A percentile compares a stretch with the other conserved stretches of the same genome.
Evolutionary conservation across 495 filamentous ascomycete species (phyloP).

Genomic region (Talaromyces liani): DNA sequence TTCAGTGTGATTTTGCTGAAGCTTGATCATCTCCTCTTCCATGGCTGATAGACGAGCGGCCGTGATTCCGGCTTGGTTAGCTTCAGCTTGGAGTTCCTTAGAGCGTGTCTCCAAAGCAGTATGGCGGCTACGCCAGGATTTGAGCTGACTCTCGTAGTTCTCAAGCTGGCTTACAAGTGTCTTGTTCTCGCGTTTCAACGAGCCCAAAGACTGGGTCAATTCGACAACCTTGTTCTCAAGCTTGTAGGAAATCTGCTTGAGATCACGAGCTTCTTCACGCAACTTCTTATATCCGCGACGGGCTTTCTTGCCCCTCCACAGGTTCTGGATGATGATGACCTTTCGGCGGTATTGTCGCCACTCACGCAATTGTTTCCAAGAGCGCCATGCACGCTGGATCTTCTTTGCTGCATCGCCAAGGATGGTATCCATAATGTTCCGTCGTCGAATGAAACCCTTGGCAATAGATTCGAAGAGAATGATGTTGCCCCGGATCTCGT

Average conservation of each 20-base stretch:
- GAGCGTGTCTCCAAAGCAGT: conserved; percentile 83
- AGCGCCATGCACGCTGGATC: conserved; percentile 87
- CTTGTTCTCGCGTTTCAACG: conserved; percentile 90
- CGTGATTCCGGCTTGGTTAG: conserved; percentile 94
- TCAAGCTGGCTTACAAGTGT: conserved; percentile 79
- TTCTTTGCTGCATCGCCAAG: conserved; percentile 85
- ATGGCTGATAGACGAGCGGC: conserved; percentile 80
- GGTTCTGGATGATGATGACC: conserved; percentile 81
- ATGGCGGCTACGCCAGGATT: conserved; percentile 87
- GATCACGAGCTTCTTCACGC: conserved; percentile 91
- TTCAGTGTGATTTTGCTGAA: conserved; percentile 83
- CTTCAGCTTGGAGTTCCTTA: conserved; percentile 91
- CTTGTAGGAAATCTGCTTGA: conserved; percentile 98
- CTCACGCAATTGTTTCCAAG: conserved; percentile 63
- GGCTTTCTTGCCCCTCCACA: conserved; percentile 85
- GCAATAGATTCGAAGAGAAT: conserved; percentile 80
- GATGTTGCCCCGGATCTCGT: conserved; percentile 67
- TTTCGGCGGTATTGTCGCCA: conserved; percentile 88
- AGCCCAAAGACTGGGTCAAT: conserved; percentile 86
- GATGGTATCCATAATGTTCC: conserved; percentile 84
- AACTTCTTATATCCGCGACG: conserved; percentile 78
- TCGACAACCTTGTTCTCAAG: conserved; percentile 99
- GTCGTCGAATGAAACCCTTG: conserved; percentile 84
- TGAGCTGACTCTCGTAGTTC: conserved; percentile 92
- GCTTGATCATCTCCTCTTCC: conserved; percentile 87